Conservation (phyloP, 129 eudicot species). For the Flaveria ramosissima region DNA sequence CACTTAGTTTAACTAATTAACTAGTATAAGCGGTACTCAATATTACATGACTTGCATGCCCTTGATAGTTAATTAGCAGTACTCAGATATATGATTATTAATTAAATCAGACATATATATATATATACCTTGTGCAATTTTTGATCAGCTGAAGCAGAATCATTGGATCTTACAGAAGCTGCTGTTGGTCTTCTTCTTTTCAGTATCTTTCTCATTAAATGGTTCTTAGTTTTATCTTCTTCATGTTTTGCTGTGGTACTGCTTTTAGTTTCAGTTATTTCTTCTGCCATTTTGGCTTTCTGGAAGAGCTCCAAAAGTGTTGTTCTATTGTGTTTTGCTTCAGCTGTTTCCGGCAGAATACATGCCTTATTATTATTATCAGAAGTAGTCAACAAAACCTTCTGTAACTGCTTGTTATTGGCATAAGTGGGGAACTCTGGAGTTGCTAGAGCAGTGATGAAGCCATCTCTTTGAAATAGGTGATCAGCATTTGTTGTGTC, state of each 20-base stretch:
- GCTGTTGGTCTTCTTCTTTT: slow-evolving; percentile 47
- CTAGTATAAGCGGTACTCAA: too few species aligned
- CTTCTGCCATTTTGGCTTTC: slow-evolving; percentile 55
- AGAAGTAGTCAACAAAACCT: slow-evolving; percentile 27
- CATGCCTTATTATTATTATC: not conserved
- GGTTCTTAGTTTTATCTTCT: slow-evolving; percentile 21
- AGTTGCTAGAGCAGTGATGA: slow-evolving; percentile 46
- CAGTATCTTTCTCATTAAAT: slow-evolving; percentile 54
- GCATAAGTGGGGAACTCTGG: slow-evolving; percentile 57
- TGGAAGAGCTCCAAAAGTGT: slow-evolving; percentile 78
- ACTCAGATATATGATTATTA: too few species aligned
- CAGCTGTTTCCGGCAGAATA: slow-evolving; percentile 42
- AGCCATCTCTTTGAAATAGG: slow-evolving; percentile 29
- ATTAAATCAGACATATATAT: not conserved
- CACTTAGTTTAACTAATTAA: too few species aligned
- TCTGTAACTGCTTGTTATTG: slow-evolving; percentile 55
- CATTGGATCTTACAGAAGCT: slow-evolving; percentile 39
- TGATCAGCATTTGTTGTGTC: not conserved
- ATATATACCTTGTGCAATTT: slow-evolving; percentile 54
- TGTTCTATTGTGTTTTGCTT: slow-evolving; percentile 43
- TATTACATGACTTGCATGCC: not conserved
- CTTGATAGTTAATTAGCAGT: too few species aligned
- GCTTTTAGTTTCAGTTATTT: slow-evolving; percentile 35
- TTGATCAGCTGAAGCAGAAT: slow-evolving; percentile 51
- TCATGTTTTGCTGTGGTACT: slow-evolving; percentile 30